These are phyloP conservation scores for Fusarium marasasianum DNA, from an alignment of 2,329 filamentous ascomycete genomes.

Conservation along the genomic window DNA sequence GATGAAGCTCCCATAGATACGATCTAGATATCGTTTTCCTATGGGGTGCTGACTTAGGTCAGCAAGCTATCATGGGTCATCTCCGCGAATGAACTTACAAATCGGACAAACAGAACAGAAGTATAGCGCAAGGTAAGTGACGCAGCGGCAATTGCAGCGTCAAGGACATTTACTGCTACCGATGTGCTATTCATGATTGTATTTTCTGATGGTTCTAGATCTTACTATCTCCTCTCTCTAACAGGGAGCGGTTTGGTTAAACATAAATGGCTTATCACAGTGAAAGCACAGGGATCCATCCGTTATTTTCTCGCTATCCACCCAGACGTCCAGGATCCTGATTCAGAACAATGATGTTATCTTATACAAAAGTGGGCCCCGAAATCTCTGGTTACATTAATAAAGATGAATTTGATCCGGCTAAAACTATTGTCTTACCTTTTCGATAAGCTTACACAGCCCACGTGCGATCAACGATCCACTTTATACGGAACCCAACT, in stretches of 20 bases:
- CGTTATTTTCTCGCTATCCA: not conserved
- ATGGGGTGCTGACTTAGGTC: not conserved
- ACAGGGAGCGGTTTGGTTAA: not conserved
- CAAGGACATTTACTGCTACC: fast-evolving
- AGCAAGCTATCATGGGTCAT: fast-evolving
- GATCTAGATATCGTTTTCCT: not conserved
- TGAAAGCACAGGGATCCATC: not conserved
- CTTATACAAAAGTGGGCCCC: not conserved
- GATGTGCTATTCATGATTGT: not conserved
- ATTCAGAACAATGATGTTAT: not conserved
- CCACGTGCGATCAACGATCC: not conserved
- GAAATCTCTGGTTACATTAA: not conserved
- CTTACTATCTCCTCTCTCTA: too few species aligned
- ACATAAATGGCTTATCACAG: too few species aligned
- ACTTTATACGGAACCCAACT: not conserved
- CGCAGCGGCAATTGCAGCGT: not conserved
- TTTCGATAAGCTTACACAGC: not conserved
- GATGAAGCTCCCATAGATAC: not conserved
- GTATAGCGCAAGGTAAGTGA: not conserved
- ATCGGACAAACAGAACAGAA: not conserved
- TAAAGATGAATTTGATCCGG: too few species aligned
- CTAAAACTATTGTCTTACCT: too few species aligned
- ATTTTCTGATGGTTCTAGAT: fast-evolving
- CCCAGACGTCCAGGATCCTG: not conserved
- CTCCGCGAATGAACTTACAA: not conserved